phyloP scores from a whole-genome alignment of 805 yeast genomes.

The Teunomyces tritomae region DNA sequence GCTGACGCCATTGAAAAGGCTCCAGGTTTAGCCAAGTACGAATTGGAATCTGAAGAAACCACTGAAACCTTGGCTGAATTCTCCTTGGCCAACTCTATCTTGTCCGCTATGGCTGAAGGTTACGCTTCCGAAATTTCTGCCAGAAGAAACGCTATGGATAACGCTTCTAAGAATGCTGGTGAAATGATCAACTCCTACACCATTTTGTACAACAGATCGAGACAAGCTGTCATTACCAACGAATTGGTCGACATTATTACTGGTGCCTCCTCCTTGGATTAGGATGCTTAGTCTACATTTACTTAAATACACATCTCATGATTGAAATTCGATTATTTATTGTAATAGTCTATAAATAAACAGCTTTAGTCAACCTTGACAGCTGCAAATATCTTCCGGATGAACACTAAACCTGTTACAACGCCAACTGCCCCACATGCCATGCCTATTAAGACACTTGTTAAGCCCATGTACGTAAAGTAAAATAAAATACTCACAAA shows the following conservation, averaged over 20 bases:
- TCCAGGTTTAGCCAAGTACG: slow-evolving; percentile 81
- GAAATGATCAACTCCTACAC: slow-evolving; percentile 97
- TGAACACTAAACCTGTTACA: slow-evolving; percentile 62
- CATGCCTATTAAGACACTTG: slow-evolving; percentile 59
- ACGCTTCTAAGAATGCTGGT: slow-evolving; percentile 99
- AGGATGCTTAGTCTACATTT: slow-evolving; percentile 20
- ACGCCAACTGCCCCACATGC: slow-evolving; percentile 77
- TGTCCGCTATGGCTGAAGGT: slow-evolving; percentile 94
- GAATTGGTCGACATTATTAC: slow-evolving; percentile 99
- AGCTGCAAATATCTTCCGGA: slow-evolving; percentile 58
- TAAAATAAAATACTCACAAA: slow-evolving; percentile 66
- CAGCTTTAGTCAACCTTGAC: slow-evolving; percentile 33
- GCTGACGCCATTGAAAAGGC: slow-evolving; percentile 75
- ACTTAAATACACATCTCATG: slow-evolving; percentile 6
- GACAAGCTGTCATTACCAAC: slow-evolving; percentile 99
- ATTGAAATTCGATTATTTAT: slow-evolving; percentile 1
- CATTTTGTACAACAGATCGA: slow-evolving; percentile 97
- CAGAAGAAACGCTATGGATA: slow-evolving; percentile 99
- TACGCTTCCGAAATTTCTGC: slow-evolving; percentile 97
- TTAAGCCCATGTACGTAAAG: slow-evolving; percentile 67
- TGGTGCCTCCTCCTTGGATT: slow-evolving; percentile 98
- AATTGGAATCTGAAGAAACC: slow-evolving; percentile 63
- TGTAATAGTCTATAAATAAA: slow-evolving; percentile 1
- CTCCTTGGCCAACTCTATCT: slow-evolving; percentile 84
- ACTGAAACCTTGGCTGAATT: slow-evolving; percentile 79